These are phyloP conservation scores for Rhodamnia argentea DNA, from an alignment of 345 rosid species.

Conservation along the genomic window DNA sequence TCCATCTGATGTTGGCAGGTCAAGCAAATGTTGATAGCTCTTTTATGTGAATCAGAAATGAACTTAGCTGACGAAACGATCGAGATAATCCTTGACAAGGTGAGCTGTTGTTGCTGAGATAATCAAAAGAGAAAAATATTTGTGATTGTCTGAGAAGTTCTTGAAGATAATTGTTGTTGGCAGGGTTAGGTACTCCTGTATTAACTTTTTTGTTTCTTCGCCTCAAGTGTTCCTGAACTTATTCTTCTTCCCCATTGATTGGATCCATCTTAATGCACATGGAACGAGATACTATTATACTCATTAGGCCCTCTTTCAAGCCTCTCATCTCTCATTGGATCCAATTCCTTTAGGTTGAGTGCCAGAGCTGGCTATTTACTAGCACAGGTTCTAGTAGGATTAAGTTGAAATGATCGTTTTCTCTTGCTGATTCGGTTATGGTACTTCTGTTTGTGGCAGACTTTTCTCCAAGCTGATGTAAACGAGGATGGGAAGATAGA, in stretches of 20 bases:
- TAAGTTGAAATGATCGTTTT: neutral
- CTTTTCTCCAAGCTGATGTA: constrained; percentile 81
- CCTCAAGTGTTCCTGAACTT: neutral
- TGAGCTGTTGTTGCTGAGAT: constrained; percentile 8
- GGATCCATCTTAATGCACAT: neutral
- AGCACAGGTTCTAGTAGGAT: neutral
- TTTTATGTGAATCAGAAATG: constrained; percentile 92
- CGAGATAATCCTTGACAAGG: constrained; percentile 94
- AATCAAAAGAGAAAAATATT: neutral
- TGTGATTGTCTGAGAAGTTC: neutral
- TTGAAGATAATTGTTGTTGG: neutral
- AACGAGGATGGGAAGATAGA: constrained; percentile 89
- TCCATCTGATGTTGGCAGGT: constrained; percentile 38
- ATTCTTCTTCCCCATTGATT: neutral
- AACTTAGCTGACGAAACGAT: constrained; percentile 92
- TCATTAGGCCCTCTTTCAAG: neutral
- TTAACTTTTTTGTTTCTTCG: neutral
- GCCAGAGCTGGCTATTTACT: neutral
- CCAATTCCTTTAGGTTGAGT: neutral
- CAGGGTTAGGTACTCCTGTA: neutral
- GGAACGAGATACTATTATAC: neutral
- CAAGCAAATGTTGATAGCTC: constrained; percentile 96
- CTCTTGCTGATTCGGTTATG: neutral
- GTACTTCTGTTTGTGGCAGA: constrained; percentile 26
- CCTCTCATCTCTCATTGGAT: neutral